Evolutionary conservation across 2,329 filamentous ascomycete genomes (phyloP).

Genomic region (Sclerotinia nivalis): DNA sequence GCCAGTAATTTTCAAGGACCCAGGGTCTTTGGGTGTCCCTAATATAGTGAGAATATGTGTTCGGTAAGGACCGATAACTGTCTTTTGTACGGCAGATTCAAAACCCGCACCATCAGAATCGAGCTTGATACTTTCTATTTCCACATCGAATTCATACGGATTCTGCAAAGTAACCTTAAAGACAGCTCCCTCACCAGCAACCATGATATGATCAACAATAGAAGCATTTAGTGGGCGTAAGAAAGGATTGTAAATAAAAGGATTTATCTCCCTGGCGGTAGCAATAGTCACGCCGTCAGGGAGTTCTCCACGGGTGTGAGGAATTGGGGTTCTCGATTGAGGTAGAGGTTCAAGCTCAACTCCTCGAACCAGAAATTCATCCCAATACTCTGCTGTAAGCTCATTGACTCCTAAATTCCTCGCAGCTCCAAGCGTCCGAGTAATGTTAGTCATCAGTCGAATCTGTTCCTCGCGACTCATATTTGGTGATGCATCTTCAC

Average conservation of each 20-base stretch:
- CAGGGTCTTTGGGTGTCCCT: constrained; percentile 66
- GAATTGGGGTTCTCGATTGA: constrained; percentile 61
- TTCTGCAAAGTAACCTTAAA: constrained; percentile 90
- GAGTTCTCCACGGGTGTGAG: constrained; percentile 58
- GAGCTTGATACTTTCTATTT: constrained; percentile 78
- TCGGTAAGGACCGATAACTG: constrained; percentile 76
- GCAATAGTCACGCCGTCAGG: constrained; percentile 45
- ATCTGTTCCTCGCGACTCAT: constrained; percentile 82
- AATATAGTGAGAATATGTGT: constrained; percentile 75
- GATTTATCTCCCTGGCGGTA: constrained; percentile 57
- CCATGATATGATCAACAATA: constrained; percentile 65
- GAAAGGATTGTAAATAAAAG: constrained; percentile 96
- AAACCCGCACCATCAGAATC: constrained; percentile 74
- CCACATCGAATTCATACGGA: constrained; percentile 88
- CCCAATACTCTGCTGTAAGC: constrained; percentile 87
- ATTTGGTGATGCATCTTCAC: constrained; percentile 67
- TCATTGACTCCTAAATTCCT: constrained; percentile 70
- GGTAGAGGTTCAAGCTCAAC: constrained; percentile 68
- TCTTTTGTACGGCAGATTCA: constrained; percentile 62
- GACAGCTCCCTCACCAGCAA: constrained; percentile 73
- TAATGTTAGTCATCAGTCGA: constrained; percentile 80
- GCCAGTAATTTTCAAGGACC: constrained; percentile 72
- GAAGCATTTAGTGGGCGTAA: constrained; percentile 65
- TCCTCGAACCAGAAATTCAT: constrained; percentile 85
- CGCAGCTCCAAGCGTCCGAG: constrained; percentile 77